Percentiles rank a stretch among this genome's conserved stretches.
phyloP scores from a whole-genome alignment of 345 rosid genomes.

The Eucalyptus curtisii region DNA sequence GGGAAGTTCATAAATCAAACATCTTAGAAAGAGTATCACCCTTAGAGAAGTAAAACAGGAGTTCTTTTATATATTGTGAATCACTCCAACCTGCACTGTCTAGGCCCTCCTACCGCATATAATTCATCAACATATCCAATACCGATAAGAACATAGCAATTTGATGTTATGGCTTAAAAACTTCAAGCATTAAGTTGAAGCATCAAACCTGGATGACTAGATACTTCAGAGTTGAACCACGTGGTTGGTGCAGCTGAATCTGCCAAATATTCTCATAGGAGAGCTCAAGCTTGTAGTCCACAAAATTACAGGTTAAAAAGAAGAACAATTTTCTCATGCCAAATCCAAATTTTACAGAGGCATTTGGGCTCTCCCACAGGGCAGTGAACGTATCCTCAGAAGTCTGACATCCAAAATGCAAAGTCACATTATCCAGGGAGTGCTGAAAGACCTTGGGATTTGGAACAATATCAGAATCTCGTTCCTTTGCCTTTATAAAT shows the following conservation, averaged over 20 bases:
- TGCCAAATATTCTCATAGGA: conserved; percentile 20
- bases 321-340: conserved; percentile 3
- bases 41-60: not conserved
- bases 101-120: not conserved
- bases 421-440: not conserved
- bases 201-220: conserved; percentile 20
- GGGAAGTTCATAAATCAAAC: not conserved
- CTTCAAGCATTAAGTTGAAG: not conserved
- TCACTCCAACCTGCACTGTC: not conserved
- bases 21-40: not conserved
- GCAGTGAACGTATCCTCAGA: conserved; percentile 4
- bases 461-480: not conserved
- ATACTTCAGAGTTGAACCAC: not conserved
- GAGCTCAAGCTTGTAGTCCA: conserved; percentile 16
- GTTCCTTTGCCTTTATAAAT: not conserved
- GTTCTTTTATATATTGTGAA: not conserved
- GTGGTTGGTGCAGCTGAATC: conserved; percentile 1
- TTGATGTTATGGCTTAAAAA: not conserved
- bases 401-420: conserved; percentile 14
- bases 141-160: not conserved
- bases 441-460: not conserved
- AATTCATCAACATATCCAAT: not conserved
- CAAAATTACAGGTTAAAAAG: not conserved
- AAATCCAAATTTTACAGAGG: conserved; percentile 1
- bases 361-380: conserved; percentile 10